Percentiles rank a stretch among this genome's conserved stretches.
phyloP scores from a whole-genome alignment of 2,329 filamentous ascomycete species.

The Graphium sp. region DNA sequence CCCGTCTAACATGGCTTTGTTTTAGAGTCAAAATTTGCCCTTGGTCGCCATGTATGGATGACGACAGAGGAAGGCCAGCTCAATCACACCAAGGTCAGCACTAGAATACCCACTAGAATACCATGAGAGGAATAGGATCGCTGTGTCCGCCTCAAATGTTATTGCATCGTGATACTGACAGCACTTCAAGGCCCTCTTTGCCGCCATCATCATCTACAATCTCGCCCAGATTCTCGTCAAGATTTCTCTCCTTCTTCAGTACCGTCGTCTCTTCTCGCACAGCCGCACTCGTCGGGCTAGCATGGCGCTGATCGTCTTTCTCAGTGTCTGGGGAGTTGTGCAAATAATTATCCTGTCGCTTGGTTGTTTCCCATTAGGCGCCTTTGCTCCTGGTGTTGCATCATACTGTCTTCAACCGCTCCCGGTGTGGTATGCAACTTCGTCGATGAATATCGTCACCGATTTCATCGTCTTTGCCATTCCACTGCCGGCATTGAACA shows the following conservation, averaged over 20 bases:
- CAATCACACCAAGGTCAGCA: slow-evolving; percentile 9
- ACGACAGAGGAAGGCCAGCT: slow-evolving; percentile 7
- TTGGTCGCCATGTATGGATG: slow-evolving; percentile 9
- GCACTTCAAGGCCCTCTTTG: slow-evolving; percentile 11
- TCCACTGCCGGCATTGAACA: slow-evolving; percentile 10
- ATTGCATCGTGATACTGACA: neutral
- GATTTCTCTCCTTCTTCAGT: slow-evolving; percentile 19
- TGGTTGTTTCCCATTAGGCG: slow-evolving; percentile 11
- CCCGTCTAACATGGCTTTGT: too few relatives aligned
- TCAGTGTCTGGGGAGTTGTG: slow-evolving; percentile 12
- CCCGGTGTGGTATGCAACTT: slow-evolving; percentile 12
- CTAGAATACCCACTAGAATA: neutral
- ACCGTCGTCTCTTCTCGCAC: slow-evolving; percentile 18
- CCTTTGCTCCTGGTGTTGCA: slow-evolving; percentile 8
- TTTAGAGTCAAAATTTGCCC: slow-evolving; percentile 10
- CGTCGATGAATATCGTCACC: slow-evolving; percentile 11
- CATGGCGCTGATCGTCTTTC: slow-evolving; percentile 10
- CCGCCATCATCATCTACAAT: slow-evolving; percentile 17
- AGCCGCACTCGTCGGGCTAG: slow-evolving; percentile 9
- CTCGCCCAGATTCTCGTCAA: slow-evolving; percentile 15
- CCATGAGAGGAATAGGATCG: neutral
- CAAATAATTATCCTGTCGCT: slow-evolving; percentile 13
- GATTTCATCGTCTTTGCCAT: slow-evolving; percentile 11
- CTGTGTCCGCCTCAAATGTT: neutral
- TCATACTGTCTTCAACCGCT: slow-evolving; percentile 11